Conservation (phyloP, 805 yeast genomes). For the Candida montana region DNA sequence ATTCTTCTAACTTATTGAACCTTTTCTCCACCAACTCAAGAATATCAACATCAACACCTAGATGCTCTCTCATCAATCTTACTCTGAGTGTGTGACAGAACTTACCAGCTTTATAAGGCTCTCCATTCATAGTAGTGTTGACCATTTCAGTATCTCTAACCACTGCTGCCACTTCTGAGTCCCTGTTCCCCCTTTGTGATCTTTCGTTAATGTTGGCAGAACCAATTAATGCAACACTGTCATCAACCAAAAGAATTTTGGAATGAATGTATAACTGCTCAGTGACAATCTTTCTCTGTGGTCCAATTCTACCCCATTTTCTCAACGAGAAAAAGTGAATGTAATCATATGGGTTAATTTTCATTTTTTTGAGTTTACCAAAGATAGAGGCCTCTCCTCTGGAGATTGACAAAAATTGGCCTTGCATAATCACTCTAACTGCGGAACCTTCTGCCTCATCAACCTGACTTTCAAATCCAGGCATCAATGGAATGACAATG, state of each 20-base stretch:
- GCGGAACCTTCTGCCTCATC: slow-evolving; percentile 92
- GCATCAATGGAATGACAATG: slow-evolving; percentile 91
- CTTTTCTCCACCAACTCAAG: slow-evolving; percentile 77
- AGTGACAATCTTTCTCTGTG: slow-evolving; percentile 63
- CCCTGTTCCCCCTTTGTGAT: slow-evolving; percentile 90
- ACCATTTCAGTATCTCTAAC: slow-evolving; percentile 78
- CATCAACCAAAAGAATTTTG: slow-evolving; percentile 87
- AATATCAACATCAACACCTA: slow-evolving; percentile 88
- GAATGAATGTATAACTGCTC: slow-evolving; percentile 95
- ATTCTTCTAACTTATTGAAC: slow-evolving; percentile 39
- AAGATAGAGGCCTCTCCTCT: slow-evolving; percentile 86
- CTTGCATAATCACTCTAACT: slow-evolving; percentile 93
- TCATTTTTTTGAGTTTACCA: slow-evolving; percentile 70
- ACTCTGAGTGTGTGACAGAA: slow-evolving; percentile 87
- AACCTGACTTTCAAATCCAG: slow-evolving; percentile 92
- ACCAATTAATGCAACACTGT: slow-evolving; percentile 88
- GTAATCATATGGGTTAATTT: slow-evolving; percentile 85
- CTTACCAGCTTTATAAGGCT: slow-evolving; percentile 73
- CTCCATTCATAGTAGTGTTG: slow-evolving; percentile 68
- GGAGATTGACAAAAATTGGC: slow-evolving; percentile 90
- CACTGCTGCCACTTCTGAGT: slow-evolving; percentile 89
- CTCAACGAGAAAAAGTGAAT: slow-evolving; percentile 88
- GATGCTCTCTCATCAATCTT: slow-evolving; percentile 92
- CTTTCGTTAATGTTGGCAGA: slow-evolving; percentile 97
- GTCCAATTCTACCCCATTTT: slow-evolving; percentile 93